phyloP scores from a whole-genome alignment of 108 stramenopile species.

The Cyclotella cryptica region DNA sequence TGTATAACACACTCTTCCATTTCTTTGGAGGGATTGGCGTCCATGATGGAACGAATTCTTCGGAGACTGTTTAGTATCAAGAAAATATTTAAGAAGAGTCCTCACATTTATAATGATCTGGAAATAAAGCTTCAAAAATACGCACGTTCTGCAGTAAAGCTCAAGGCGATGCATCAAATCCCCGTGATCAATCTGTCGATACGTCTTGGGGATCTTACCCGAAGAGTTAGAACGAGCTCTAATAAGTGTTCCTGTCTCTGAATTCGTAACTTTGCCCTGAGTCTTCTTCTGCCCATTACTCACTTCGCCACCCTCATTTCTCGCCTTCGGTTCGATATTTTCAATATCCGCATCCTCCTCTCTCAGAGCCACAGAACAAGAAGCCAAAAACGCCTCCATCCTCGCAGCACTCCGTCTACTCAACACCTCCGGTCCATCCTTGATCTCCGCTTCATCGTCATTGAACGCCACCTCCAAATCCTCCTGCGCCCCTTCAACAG shows the following conservation, averaged over 20 bases:
- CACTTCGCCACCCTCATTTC: not conserved
- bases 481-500: slow-evolving; percentile 19
- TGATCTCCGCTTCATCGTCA: slow-evolving; percentile 50
- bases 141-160: slow-evolving; percentile 73
- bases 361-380: slow-evolving; percentile 64
- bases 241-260: not conserved
- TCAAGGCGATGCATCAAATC: slow-evolving; percentile 77
- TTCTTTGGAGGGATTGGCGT: slow-evolving; percentile 29
- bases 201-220: slow-evolving; percentile 20
- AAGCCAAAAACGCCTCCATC: slow-evolving; percentile 85
- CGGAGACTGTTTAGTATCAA: slow-evolving; percentile 28
- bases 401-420: slow-evolving; percentile 65
- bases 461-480: slow-evolving; percentile 47
- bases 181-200: slow-evolving; percentile 62
- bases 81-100: not conserved
- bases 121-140: not conserved
- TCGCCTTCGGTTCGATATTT: not conserved
- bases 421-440: slow-evolving; percentile 48
- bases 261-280: slow-evolving; percentile 4
- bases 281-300: not conserved
- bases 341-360: slow-evolving; percentile 28
- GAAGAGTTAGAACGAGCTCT: slow-evolving; percentile 20
- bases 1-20: slow-evolving; percentile 81
- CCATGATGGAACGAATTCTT: slow-evolving; percentile 41
- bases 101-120: not conserved